Evolutionary conservation across 169 alveolate species (phyloP).

Genomic region (Miamiensis avidus): DNA sequence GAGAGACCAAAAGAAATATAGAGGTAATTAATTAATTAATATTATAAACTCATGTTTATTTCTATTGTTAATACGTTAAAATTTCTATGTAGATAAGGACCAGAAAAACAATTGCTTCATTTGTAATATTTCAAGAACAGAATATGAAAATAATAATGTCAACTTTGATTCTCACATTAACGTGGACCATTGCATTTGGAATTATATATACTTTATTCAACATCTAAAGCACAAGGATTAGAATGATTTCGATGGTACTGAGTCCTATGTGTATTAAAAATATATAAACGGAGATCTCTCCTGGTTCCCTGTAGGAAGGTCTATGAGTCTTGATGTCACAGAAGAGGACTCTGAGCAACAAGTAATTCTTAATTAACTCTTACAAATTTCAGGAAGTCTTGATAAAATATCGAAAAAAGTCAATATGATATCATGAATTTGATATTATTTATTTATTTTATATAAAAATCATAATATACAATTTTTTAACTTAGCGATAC

Average conservation of each 20-base stretch:
- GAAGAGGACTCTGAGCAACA: not conserved
- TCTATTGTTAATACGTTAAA: not conserved
- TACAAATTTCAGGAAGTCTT: too few species aligned
- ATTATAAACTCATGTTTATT: not conserved
- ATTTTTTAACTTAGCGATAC: too few species aligned
- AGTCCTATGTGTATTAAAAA: slow-evolving; percentile 42
- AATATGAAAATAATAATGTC: slow-evolving; percentile 48
- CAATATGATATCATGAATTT: not conserved
- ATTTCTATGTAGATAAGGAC: slow-evolving; percentile 65
- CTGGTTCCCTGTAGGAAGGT: slow-evolving; percentile 62
- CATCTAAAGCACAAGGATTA: slow-evolving; percentile 46
- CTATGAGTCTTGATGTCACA: not conserved
- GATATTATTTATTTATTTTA: too few species aligned
- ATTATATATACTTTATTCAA: slow-evolving; percentile 46
- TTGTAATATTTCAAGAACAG: slow-evolving; percentile 66
- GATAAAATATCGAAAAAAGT: not conserved
- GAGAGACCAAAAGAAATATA: slow-evolving; percentile 59
- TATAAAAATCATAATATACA: too few species aligned
- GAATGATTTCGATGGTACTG: slow-evolving; percentile 56
- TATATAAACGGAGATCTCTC: slow-evolving; percentile 44
- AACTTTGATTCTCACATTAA: slow-evolving; percentile 48
- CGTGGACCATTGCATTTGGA: slow-evolving; percentile 49
- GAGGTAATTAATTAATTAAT: slow-evolving; percentile 18
- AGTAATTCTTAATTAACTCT: too few species aligned
- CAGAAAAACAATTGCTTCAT: slow-evolving; percentile 64